Evolutionary conservation across 768 basidiomycete species (phyloP).

Genomic region (Naganishia randhawae): DNA sequence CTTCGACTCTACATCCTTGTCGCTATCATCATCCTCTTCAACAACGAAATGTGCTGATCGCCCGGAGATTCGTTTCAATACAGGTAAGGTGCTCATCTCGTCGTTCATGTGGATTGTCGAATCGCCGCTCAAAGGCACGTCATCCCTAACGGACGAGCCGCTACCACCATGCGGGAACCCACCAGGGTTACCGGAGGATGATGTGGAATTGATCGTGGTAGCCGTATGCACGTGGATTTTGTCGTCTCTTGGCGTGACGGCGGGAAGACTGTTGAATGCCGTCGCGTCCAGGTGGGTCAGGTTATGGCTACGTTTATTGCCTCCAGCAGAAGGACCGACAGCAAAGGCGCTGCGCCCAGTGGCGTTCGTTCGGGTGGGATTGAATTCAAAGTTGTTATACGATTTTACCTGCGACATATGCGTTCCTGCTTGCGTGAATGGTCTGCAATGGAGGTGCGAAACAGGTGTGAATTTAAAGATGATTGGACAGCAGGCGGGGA

Average conservation of each 20-base stretch:
- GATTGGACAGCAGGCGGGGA: neutral
- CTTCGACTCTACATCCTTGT: neutral
- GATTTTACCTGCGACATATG: constrained; percentile 16
- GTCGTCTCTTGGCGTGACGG: neutral
- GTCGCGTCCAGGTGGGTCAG: constrained; percentile 11
- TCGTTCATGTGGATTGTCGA: neutral
- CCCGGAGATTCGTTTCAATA: neutral
- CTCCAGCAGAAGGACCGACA: neutral
- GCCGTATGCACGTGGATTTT: constrained; percentile 19
- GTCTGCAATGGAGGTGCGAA: neutral
- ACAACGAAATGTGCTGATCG: neutral
- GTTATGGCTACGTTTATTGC: constrained; percentile 4
- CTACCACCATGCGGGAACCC: neutral
- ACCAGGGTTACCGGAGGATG: neutral
- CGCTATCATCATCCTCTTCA: neutral
- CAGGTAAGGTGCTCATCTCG: neutral
- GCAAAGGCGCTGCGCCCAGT: constrained; percentile 3
- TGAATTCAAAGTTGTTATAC: constrained; percentile 20
- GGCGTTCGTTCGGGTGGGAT: neutral
- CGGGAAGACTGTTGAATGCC: constrained; percentile 18
- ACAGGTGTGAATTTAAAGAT: neutral
- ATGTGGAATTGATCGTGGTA: constrained; percentile 3
- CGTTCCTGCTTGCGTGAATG: constrained; percentile 7
- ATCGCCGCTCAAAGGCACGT: neutral
- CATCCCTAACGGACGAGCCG: neutral